Evolutionary conservation across 495 filamentous ascomycete species (phyloP), one percentile per base, ranked within the genome.

Genomic region (Xylaria palmicola): DNA sequence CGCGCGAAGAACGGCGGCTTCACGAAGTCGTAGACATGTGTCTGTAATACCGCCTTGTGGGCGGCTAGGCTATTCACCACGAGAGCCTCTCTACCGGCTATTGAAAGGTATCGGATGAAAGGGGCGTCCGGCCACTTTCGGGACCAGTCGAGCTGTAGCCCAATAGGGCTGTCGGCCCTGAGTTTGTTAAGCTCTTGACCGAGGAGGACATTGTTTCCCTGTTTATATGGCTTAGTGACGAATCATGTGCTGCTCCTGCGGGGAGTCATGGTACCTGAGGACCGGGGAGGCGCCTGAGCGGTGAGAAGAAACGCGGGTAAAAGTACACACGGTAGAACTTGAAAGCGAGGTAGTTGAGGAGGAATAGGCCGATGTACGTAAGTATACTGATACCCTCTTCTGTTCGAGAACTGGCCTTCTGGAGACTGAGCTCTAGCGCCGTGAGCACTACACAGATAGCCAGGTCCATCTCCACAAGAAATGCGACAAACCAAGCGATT

Each of bases 31-130:
- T 78, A 75, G 4, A 37, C 62, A 1, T 75, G 50, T 1, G 72
- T 73, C 63, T 73, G 71, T 1, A 77, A 52, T 19, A 79, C 62
- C 15, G 73, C 69, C 45, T 71, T 76, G 32, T 72, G 63, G 0
- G 74, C 71, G 8, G 64, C 67, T 5, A 72, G 47, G 40, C 66
- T 76, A 59, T 74, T 77, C 19, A 71, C 64, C 2, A 77, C 59
- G 1, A 77, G 62, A 17, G 65, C 63, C 57, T 76, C 74, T 4
- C 43, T 65, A 44, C 72, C 71, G 1, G 63, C 70, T n/a, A 74
- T 60, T 15, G 63, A 67, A 17, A 73, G 32, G 43, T 74, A 72
- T 6, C 75, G 65, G 47, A 77, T 72, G 52, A 77, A 74, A 5
- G 74, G 71, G n/a, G 71, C 65, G 8, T 71, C 66, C 3, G 76